A percentile compares a stretch with the other conserved stretches of the same genome.
These are phyloP conservation scores for Mytilinidion resinicola DNA, from an alignment of 495 filamentous ascomycete species.

Conservation along the genomic window DNA sequence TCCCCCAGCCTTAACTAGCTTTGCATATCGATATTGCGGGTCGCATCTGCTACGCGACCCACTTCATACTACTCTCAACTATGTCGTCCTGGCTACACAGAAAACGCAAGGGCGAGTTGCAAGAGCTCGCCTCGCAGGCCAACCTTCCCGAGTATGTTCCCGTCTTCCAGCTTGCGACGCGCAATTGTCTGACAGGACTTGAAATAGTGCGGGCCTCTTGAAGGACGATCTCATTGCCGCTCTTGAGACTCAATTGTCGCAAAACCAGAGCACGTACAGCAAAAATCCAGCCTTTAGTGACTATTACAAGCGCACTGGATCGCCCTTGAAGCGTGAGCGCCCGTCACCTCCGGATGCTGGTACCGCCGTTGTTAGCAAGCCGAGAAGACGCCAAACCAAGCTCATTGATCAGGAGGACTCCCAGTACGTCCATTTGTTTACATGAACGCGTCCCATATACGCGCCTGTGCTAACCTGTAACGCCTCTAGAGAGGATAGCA, in stretches of 20 bases:
- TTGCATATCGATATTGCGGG: conserved; percentile 13
- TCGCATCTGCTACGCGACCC: conserved; percentile 47
- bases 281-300: conserved; percentile 58
- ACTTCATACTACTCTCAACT: conserved; percentile 27
- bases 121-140: conserved; percentile 65
- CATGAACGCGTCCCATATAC: conserved; percentile 25
- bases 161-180: not conserved
- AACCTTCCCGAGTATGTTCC: conserved; percentile 63
- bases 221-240: conserved; percentile 76
- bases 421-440: conserved; percentile 30
- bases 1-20: not conserved
- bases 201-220: conserved; percentile 62
- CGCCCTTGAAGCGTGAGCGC: conserved; percentile 70
- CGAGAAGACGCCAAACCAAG: conserved; percentile 27
- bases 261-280: conserved; percentile 54
- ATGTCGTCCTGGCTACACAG: conserved; percentile 74
- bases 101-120: conserved; percentile 77
- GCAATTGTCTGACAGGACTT: conserved; percentile 16
- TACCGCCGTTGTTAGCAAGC: conserved; percentile 38
- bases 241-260: conserved; percentile 68
- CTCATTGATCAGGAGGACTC: not conserved
- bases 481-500: conserved; percentile 12
- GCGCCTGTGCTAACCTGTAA: conserved; percentile 15
- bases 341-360: conserved; percentile 35
- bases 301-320: conserved; percentile 71